Conservation (phyloP, 441 rosid genomes). For the Isatis lusitanica region DNA sequence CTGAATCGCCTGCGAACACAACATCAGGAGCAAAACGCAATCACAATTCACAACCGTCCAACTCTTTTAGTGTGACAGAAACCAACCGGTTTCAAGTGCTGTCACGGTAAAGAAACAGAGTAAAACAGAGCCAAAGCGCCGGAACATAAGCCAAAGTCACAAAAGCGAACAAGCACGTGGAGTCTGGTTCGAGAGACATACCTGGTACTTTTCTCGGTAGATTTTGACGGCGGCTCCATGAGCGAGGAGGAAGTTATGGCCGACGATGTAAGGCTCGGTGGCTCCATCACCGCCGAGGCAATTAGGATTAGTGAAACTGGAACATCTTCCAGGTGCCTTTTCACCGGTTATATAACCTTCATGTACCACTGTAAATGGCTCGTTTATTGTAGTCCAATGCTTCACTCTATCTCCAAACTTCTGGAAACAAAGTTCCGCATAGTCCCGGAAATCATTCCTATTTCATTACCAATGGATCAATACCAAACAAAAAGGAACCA, state of each 20-base stretch:
- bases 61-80: too few species aligned
- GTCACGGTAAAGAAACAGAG: background rate
- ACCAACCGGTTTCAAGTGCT: too few species aligned
- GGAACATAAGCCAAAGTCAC: background rate
- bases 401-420: constrained; percentile 73
- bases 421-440: constrained; percentile 54
- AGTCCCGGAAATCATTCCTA: constrained; percentile 47
- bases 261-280: constrained; percentile 64
- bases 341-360: constrained; percentile 43
- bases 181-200: background rate
- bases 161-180: background rate
- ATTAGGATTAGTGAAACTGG: constrained; percentile 44
- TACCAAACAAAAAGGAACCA: background rate
- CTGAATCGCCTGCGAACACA: constrained; percentile 28
- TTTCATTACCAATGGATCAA: constrained; percentile 14
- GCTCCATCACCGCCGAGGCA: constrained; percentile 64
- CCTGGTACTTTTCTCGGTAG: constrained; percentile 59
- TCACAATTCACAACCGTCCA: background rate
- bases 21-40: background rate
- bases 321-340: constrained; percentile 61
- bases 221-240: constrained; percentile 65
- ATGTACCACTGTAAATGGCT: constrained; percentile 43
- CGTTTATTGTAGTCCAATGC: constrained; percentile 72
- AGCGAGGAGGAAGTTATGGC: constrained; percentile 67
- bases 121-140: background rate